These are phyloP conservation scores for Epichloe hybrida DNA, from an alignment of 2,329 filamentous ascomycete genomes.

Conservation along the genomic window DNA sequence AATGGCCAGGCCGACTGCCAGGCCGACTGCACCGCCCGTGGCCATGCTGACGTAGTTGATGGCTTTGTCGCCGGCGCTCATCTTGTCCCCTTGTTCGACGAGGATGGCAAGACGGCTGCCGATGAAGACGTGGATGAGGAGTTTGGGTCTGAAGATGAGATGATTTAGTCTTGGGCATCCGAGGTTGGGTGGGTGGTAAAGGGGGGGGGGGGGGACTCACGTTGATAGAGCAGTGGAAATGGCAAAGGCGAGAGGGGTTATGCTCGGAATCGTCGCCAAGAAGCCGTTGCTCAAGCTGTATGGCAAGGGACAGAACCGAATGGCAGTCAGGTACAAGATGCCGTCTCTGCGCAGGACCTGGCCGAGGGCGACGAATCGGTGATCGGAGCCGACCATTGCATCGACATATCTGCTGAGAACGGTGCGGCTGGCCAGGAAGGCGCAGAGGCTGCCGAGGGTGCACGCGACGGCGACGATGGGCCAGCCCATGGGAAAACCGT, in stretches of 20 bases:
- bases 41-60: conserved; percentile 76
- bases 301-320: conserved; percentile 81
- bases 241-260: conserved; percentile 62
- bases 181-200: background rate
- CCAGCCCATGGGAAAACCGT: conserved; percentile 55
- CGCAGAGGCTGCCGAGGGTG: conserved; percentile 60
- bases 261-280: conserved; percentile 82
- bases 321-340: conserved; percentile 76
- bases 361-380: conserved; percentile 75
- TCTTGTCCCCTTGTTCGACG: conserved; percentile 69
- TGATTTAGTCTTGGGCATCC: background rate
- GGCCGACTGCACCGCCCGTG: conserved; percentile 56
- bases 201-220: conserved; percentile 18
- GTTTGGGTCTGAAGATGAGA: conserved; percentile 48
- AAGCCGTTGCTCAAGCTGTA: conserved; percentile 92
- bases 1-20: conserved; percentile 69
- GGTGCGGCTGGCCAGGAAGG: conserved; percentile 71
- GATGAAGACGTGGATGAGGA: conserved; percentile 87
- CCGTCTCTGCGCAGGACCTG: conserved; percentile 86
- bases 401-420: conserved; percentile 68
- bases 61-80: conserved; percentile 64
- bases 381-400: conserved; percentile 66
- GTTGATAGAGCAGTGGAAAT: conserved; percentile 69
- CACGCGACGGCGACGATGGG: conserved; percentile 69
- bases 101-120: conserved; percentile 70